Base-by-base conservation (phyloP, 164 flowering plant species). In the Pachysandra terminalis region DNA sequence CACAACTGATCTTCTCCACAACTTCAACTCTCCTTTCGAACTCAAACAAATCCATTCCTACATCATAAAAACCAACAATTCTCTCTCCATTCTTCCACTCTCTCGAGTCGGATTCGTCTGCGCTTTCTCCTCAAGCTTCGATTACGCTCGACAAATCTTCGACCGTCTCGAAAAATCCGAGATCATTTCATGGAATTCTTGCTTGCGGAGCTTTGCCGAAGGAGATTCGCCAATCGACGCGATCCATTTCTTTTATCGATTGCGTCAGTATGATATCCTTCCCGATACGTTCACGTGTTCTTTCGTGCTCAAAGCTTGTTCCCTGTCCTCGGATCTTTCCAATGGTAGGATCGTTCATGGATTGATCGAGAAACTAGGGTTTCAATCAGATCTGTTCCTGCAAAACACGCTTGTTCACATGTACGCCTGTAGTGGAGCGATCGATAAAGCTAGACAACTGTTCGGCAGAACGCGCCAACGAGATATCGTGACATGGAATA, bases 401-500 rank as follows among this genome's bases (percentile, higher is more conserved):
- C 75, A 70, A 52, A 89, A 89, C 71, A 73, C 76, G 37, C 62
- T 86, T 56, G 64, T 89, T 64, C 81, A 84, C 77, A 72, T 87
- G 78, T 89, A 89, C 72, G 84, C 84, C 0, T 58, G 67, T 28
- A 77, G 85, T 61, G 89, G 87, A 0, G 76, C 25, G 0, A 62
- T 77, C 19, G 71, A 66, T 19, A 80, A 73, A 65, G 89, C 95
- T 13, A 35, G 67, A 57, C 48, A 56, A 32, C 2, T 86, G 85
- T 89, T 89, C 62, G 86, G 80, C 9, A 82, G 74, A 73, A 87
- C 84, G 91, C 61, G 78, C 0, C 64, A 75, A 15, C 45, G 87
- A 75, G 91, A 89, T 78, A 83, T 80, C 51, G 90, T 86, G 16
- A 76, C 87, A 1, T 87, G 90, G 91, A 87, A 89, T 67, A 85